A percentile compares a stretch with the other conserved stretches of the same genome.
phyloP scores from a whole-genome alignment of 2,329 filamentous ascomycete species.

The Penicillium nordicum region DNA sequence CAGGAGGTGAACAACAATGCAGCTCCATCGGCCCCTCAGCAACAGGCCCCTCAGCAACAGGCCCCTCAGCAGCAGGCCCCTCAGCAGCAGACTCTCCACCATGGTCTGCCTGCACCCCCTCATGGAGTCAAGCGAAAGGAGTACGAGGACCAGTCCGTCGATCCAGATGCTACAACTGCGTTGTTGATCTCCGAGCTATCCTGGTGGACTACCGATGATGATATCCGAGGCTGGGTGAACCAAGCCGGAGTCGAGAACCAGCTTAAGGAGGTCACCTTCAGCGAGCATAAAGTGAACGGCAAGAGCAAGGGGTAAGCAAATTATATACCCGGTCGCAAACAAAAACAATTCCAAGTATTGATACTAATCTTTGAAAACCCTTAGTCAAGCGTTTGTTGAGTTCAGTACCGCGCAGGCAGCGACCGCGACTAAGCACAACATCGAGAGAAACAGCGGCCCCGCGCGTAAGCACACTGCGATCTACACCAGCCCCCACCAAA shows the following conservation, averaged over 20 bases:
- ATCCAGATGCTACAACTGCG: conserved; percentile 63
- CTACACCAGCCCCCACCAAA: conserved; percentile 72
- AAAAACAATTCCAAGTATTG: background rate
- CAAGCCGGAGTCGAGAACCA: conserved; percentile 78
- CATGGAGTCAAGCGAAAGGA: conserved; percentile 64
- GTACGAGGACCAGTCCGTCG: conserved; percentile 52
- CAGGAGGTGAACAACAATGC: conserved; percentile 11
- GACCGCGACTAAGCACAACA: conserved; percentile 75
- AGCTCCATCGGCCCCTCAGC: conserved; percentile 16
- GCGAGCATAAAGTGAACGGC: conserved; percentile 97
- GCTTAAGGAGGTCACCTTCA: conserved; percentile 90
- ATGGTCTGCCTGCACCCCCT: conserved; percentile 38
- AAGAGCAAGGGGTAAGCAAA: conserved; percentile 87
- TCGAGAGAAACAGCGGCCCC: conserved; percentile 63
- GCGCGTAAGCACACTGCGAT: conserved; percentile 65
- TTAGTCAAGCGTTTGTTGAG: conserved; percentile 75
- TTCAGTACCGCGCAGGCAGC: conserved; percentile 80
- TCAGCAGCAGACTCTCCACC: conserved; percentile 18
- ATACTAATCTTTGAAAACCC: background rate
- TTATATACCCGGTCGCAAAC: background rate
- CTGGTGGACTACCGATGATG: conserved; percentile 97
- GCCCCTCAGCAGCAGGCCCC: conserved; percentile 20
- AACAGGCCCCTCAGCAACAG: conserved; percentile 22
- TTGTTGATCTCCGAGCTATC: conserved; percentile 84
- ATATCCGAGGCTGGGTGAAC: conserved; percentile 81